These are phyloP conservation scores for Protea cynaroides DNA, from an alignment of 164 flowering plant species.

Conservation along the genomic window DNA sequence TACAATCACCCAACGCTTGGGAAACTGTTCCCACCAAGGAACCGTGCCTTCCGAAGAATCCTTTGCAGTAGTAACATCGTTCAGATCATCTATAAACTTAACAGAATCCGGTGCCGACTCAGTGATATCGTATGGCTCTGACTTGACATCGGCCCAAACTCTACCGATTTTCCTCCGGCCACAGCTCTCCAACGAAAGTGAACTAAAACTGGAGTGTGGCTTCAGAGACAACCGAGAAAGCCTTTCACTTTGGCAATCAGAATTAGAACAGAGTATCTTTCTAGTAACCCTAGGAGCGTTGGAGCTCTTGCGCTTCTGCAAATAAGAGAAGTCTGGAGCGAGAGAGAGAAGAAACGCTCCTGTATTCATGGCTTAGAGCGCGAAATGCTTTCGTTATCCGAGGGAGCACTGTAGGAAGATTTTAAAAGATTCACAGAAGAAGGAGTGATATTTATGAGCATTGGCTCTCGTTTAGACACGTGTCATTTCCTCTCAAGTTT, in stretches of 20 bases:
- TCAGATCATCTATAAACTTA: conserved; percentile 24
- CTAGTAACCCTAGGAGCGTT: conserved; percentile 7
- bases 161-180: conserved; percentile 20
- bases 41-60: conserved; percentile 20
- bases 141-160: conserved; percentile 52
- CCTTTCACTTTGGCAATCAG: conserved; percentile 6
- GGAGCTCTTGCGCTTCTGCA: conserved; percentile 4
- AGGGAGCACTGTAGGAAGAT: not conserved
- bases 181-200: conserved; percentile 11
- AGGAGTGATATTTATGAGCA: conserved; percentile 19
- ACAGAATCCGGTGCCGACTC: conserved; percentile 29
- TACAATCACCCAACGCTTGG: conserved; percentile 92
- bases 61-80: conserved; percentile 20
- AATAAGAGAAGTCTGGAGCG: conserved; percentile 15
- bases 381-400: conserved; percentile 4
- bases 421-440: not conserved
- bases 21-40: conserved; percentile 79
- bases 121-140: conserved; percentile 38
- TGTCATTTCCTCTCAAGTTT: too few species aligned
- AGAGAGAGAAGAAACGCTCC: conserved; percentile 37
- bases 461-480: conserved; percentile 35
- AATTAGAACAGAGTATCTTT: conserved; percentile 5
- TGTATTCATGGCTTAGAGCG: conserved; percentile 40
- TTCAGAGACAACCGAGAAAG: conserved; percentile 10
- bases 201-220: conserved; percentile 8